These are phyloP conservation scores for Phaeoacremonium minimum DNA, from an alignment of 2,329 filamentous ascomycete genomes.

Conservation along the genomic window DNA sequence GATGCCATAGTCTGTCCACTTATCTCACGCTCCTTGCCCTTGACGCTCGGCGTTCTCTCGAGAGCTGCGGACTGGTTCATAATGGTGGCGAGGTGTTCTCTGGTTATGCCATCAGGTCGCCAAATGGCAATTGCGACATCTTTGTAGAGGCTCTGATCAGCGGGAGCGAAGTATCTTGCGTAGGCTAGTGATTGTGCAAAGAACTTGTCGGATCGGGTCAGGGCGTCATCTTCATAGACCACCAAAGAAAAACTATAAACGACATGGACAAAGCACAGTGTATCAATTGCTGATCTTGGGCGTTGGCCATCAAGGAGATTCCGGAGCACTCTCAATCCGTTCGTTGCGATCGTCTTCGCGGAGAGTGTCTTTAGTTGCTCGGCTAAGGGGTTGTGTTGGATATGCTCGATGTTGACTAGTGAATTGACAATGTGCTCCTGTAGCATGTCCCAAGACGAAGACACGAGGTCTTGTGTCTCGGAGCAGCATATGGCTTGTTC, in stretches of 20 bases:
- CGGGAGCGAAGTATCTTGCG: constrained; percentile 27
- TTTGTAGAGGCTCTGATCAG: constrained; percentile 33
- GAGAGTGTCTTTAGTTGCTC: constrained; percentile 33
- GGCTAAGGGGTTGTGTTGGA: constrained; percentile 36
- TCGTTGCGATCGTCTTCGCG: constrained; percentile 29
- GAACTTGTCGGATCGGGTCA: constrained; percentile 28
- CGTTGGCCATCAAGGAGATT: constrained; percentile 32
- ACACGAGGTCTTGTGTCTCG: constrained; percentile 33
- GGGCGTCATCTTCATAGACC: constrained; percentile 35
- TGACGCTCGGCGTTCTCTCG: constrained; percentile 21
- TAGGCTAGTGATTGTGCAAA: constrained; percentile 45
- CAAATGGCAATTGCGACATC: constrained; percentile 42
- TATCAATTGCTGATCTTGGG: constrained; percentile 33
- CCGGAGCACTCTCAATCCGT: constrained; percentile 36
- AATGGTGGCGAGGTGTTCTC: constrained; percentile 21
- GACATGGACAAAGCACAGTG: constrained; percentile 47
- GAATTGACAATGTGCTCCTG: constrained; percentile 41
- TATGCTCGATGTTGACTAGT: constrained; percentile 32
- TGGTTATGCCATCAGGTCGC: constrained; percentile 34
- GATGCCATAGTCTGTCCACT: constrained; percentile 3
- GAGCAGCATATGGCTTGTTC: constrained; percentile 16
- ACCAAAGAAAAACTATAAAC: constrained; percentile 46
- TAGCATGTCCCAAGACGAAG: constrained; percentile 38
- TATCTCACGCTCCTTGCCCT: constrained; percentile 36
- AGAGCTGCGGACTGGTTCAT: constrained; percentile 10